phyloP scores from a whole-genome alignment of 495 filamentous ascomycete genomes.

The Penicillium dipodomyicola region DNA sequence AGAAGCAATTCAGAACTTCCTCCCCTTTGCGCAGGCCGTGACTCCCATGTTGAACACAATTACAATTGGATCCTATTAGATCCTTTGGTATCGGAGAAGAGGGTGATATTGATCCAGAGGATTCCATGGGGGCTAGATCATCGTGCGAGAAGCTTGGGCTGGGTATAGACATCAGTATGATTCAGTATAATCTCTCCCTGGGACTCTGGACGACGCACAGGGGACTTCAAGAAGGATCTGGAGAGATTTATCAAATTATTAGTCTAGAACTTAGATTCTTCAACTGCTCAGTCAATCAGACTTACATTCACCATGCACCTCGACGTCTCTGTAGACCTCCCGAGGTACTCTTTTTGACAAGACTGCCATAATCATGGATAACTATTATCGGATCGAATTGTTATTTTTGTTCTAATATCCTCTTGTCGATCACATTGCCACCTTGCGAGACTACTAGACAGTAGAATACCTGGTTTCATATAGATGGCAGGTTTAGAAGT shows the following conservation, averaged over 20 bases:
- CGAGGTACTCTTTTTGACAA: too few relatives aligned
- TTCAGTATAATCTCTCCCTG: not conserved
- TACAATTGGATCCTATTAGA: not conserved
- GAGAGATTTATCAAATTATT: not conserved
- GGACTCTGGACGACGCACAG: not conserved
- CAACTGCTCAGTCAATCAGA: too few relatives aligned
- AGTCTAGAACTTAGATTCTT: too few relatives aligned
- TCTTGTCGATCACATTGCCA: too few relatives aligned
- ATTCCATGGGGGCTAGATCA: not conserved
- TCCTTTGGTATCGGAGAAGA: not conserved
- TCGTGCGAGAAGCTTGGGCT: not conserved
- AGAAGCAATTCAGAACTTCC: not conserved
- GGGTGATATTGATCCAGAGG: not conserved
- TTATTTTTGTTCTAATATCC: too few relatives aligned
- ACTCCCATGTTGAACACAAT: not conserved
- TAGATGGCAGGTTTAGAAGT: too few relatives aligned
- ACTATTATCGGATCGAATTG: too few relatives aligned
- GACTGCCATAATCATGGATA: too few relatives aligned
- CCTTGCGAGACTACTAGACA: too few relatives aligned
- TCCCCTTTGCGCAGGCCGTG: not conserved
- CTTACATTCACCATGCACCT: too few relatives aligned
- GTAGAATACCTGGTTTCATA: too few relatives aligned
- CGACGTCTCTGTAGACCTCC: too few relatives aligned
- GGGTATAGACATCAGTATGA: not conserved
- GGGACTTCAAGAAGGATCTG: not conserved